Evolutionary conservation across 805 yeast genomes (phyloP).

Genomic region (Cyberlindnera subsufficiens): DNA sequence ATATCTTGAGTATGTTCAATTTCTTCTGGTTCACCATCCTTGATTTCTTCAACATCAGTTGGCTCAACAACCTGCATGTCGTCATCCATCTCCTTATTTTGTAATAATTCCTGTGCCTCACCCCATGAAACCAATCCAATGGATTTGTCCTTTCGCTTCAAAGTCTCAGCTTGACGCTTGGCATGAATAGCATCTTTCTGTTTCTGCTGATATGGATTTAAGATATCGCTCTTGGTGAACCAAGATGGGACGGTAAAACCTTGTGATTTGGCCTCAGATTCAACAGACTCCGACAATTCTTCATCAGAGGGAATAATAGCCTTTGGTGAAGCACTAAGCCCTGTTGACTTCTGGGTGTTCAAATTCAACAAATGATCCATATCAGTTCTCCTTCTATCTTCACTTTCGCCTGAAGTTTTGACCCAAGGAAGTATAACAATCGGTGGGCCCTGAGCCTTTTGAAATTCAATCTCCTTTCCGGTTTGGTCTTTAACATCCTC

Average conservation of each 20-base stretch:
- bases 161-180: slow-evolving; percentile 2
- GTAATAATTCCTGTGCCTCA: slow-evolving; percentile 35
- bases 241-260: slow-evolving; percentile 20
- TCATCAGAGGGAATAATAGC: background rate
- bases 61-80: slow-evolving; percentile 8
- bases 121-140: slow-evolving; percentile 45
- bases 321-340: no score
- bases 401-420: background rate
- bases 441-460: background rate
- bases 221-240: slow-evolving; percentile 15
- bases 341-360: background rate
- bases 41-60: slow-evolving; percentile 6
- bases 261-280: background rate
- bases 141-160: slow-evolving; percentile 4
- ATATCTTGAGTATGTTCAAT: background rate
- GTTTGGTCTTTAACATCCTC: background rate
- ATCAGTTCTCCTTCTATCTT: slow-evolving; percentile 10
- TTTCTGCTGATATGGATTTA: slow-evolving; percentile 3
- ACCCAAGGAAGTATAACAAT: background rate
- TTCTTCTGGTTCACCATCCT: background rate
- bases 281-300: background rate
- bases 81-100: slow-evolving; percentile 16
- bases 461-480: background rate
- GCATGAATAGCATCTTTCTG: slow-evolving; percentile 3
- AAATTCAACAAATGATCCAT: slow-evolving; percentile 16